Conservation (phyloP, 177 flowering plant species). For the Vitis hybrid region DNA sequence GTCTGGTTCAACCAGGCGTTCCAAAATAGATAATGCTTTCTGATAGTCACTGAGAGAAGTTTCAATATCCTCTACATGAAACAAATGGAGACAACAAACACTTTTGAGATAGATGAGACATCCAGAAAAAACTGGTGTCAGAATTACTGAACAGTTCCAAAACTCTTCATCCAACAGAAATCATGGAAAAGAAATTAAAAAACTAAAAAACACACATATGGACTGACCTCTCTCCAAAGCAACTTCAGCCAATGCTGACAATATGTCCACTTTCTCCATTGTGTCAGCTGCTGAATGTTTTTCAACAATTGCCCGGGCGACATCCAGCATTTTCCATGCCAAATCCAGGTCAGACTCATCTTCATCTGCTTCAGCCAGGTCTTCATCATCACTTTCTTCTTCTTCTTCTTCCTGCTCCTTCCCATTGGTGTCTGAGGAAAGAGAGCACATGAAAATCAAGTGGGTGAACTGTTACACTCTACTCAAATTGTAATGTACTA, state of each 20-base stretch:
- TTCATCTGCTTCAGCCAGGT: constrained; percentile 70
- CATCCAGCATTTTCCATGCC: constrained; percentile 96
- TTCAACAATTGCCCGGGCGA: constrained; percentile 91
- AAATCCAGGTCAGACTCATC: constrained; percentile 94
- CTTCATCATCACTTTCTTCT: constrained; percentile 67
- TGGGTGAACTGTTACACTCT: not conserved
- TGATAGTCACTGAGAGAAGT: constrained; percentile 85
- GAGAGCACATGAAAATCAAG: not conserved
- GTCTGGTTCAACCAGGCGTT: constrained; percentile 85
- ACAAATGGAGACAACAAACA: not conserved
- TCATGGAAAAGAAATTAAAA: not conserved
- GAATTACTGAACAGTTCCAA: not conserved
- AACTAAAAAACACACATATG: not conserved
- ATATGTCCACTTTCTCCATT: constrained; percentile 81
- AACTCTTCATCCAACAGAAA: not conserved
- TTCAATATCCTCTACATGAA: constrained; percentile 83
- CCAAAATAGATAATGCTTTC: constrained; percentile 74
- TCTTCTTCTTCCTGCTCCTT: constrained; percentile 51
- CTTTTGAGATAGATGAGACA: not conserved
- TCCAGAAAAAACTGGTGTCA: not conserved
- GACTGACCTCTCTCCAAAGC: constrained; percentile 87
- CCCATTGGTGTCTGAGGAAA: constrained; percentile 9
- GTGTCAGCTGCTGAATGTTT: constrained; percentile 65
- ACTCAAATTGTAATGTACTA: no score
- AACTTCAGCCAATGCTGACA: constrained; percentile 90